Evolutionary conservation across 2,329 filamentous ascomycete species (phyloP).

Genomic region (Drechslerella dactyloides): DNA sequence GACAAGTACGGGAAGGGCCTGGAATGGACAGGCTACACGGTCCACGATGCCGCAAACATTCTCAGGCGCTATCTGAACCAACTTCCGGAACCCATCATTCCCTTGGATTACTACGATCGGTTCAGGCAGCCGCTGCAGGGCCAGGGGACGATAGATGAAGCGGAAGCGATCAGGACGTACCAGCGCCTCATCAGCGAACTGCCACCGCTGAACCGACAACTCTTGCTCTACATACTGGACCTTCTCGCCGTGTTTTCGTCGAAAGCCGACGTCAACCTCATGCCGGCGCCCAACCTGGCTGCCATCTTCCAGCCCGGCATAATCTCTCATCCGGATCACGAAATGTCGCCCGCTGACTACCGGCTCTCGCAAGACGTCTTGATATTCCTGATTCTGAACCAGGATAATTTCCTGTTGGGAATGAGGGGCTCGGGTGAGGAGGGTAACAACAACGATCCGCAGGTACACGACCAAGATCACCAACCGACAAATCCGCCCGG

Average conservation of each 20-base stretch:
- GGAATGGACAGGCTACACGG: conserved; percentile 96
- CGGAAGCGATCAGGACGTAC: conserved; percentile 78
- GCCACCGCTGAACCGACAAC: conserved; percentile 87
- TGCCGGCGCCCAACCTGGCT: conserved; percentile 91
- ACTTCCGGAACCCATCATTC: conserved; percentile 94
- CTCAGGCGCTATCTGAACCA: conserved; percentile 94
- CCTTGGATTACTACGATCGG: conserved; percentile 86
- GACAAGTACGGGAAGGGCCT: conserved; percentile 95
- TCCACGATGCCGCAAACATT: conserved; percentile 97
- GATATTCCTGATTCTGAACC: conserved; percentile 97
- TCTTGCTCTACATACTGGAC: conserved; percentile 94
- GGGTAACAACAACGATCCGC: conserved; percentile 76
- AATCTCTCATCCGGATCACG: conserved; percentile 88
- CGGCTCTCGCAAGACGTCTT: conserved; percentile 94
- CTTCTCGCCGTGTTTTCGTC: conserved; percentile 94
- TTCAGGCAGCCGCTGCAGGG: conserved; percentile 80
- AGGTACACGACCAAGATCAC: conserved; percentile 59
- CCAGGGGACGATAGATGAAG: conserved; percentile 73
- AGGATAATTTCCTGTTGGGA: conserved; percentile 96
- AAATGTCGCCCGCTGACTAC: conserved; percentile 95
- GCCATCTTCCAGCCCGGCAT: conserved; percentile 98
- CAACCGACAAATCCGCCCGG: conserved; percentile 62
- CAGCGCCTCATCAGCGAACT: conserved; percentile 91
- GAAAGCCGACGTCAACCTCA: conserved; percentile 94
- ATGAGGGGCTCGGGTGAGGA: conserved; percentile 94